Evolutionary conservation across 2,329 filamentous ascomycete species (phyloP).

Genomic region (Ascochyta fabae): DNA sequence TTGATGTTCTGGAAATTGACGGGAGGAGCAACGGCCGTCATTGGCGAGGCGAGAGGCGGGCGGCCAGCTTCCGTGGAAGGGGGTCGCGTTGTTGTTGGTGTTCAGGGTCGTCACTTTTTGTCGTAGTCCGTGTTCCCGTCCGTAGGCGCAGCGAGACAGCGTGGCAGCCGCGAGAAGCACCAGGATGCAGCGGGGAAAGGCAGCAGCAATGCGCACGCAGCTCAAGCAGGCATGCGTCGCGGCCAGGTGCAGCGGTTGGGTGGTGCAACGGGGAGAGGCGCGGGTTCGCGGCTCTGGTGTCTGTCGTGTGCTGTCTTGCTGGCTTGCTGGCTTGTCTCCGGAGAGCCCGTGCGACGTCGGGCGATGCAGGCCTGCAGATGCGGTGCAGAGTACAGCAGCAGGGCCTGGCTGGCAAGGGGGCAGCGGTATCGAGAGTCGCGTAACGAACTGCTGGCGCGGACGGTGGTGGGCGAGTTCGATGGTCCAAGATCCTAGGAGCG

Average conservation of each 20-base stretch:
- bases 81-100: constrained; percentile 13
- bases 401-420: constrained; percentile 18
- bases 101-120: constrained; percentile 36
- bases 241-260: constrained; percentile 15
- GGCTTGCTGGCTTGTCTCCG: constrained; percentile 30
- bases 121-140: constrained; percentile 33
- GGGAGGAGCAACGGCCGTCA: constrained; percentile 72
- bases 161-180: constrained; percentile 32
- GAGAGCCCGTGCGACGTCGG: constrained; percentile 42
- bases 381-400: constrained; percentile 21
- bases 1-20: constrained; percentile 67
- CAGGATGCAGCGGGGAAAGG: constrained; percentile 24
- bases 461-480: constrained; percentile 28
- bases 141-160: constrained; percentile 36
- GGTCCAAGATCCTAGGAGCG: constrained; percentile 33
- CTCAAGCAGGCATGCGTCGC: constrained; percentile 40
- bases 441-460: constrained; percentile 26
- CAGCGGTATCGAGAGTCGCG: constrained; percentile 21
- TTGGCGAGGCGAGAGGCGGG: constrained; percentile 46
- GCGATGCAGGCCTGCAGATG: constrained; percentile 16
- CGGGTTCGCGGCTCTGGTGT: constrained; percentile 20
- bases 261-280: constrained; percentile 20
- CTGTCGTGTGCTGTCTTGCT: constrained; percentile 38
- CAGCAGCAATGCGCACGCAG: constrained; percentile 16
- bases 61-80: constrained; percentile 27